Conservation (phyloP, 2,329 filamentous ascomycete genomes). For the Alternaria infectoria region DNA sequence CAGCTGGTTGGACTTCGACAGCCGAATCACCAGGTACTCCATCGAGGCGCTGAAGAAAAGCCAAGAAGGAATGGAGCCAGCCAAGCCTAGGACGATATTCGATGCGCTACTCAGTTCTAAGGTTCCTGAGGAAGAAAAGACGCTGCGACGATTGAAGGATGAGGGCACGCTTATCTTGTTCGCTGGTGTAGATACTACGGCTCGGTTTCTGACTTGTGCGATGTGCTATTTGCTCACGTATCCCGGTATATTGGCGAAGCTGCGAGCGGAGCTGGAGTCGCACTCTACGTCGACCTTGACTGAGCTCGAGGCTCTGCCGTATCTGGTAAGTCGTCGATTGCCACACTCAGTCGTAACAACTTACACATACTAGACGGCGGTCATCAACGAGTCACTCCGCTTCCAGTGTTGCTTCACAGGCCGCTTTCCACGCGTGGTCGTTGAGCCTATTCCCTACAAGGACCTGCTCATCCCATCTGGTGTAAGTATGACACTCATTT, state of each 20-base stretch:
- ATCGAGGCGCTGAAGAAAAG: background rate
- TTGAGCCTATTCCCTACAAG: conserved; percentile 23
- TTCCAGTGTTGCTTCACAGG: conserved; percentile 9
- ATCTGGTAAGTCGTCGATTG: conserved; percentile 10
- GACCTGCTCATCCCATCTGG: conserved; percentile 24
- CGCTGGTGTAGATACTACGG: conserved; percentile 45
- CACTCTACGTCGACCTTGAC: background rate
- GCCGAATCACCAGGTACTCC: background rate
- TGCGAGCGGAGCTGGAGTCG: background rate
- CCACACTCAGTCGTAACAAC: background rate
- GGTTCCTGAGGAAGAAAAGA: conserved; percentile 31
- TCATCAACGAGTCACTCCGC: conserved; percentile 17
- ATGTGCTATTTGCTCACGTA: conserved; percentile 11
- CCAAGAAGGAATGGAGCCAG: background rate
- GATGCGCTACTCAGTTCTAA: conserved; percentile 7
- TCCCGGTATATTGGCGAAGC: conserved; percentile 4
- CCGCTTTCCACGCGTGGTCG: conserved; percentile 23
- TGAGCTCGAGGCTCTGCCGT: conserved; percentile 16
- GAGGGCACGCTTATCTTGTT: conserved; percentile 39
- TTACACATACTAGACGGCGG: conserved; percentile 6
- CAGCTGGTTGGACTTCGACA: background rate
- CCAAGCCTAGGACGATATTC: conserved; percentile 6
- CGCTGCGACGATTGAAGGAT: conserved; percentile 34
- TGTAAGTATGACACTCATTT: conserved; percentile 1
- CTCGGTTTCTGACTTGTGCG: conserved; percentile 19